These are phyloP conservation scores for Salix suchowensis DNA, from an alignment of 345 rosid species.

Conservation along the genomic window DNA sequence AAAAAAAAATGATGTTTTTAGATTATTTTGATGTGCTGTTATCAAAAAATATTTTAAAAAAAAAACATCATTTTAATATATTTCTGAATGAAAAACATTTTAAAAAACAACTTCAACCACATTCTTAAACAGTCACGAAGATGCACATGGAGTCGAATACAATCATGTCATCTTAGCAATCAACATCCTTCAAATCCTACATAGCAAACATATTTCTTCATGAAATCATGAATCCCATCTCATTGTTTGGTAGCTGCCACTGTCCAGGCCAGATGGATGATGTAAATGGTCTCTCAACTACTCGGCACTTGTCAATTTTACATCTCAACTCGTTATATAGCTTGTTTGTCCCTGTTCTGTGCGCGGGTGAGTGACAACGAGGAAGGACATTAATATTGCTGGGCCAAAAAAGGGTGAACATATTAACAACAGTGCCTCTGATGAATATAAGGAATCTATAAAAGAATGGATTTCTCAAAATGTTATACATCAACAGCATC, in stretches of 20 bases:
- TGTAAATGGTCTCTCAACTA: neutral
- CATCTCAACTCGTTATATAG: neutral
- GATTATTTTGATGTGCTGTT: too few species aligned
- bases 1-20: too few species aligned
- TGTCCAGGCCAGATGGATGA: too few species aligned
- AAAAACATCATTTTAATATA: too few species aligned
- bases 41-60: too few species aligned
- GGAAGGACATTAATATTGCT: neutral
- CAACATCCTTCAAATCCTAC: neutral
- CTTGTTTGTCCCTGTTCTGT: neutral
- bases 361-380: neutral
- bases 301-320: neutral
- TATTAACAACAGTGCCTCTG: slow-evolving; percentile 27
- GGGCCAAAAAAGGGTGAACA: slow-evolving; percentile 13
- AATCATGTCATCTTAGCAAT: neutral
- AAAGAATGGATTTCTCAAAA: slow-evolving; percentile 32
- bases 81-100: too few species aligned
- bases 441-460: slow-evolving; percentile 15
- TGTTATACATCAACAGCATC: slow-evolving; percentile 53
- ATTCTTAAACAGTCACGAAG: rapidly evolving
- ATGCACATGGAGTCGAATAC: too few species aligned
- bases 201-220: neutral
- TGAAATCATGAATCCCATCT: neutral
- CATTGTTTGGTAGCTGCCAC: neutral
- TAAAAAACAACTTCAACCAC: too few species aligned